Evolutionary conservation across 148 eudicot genomes (phyloP).

Genomic region (Euryodendron excelsum): DNA sequence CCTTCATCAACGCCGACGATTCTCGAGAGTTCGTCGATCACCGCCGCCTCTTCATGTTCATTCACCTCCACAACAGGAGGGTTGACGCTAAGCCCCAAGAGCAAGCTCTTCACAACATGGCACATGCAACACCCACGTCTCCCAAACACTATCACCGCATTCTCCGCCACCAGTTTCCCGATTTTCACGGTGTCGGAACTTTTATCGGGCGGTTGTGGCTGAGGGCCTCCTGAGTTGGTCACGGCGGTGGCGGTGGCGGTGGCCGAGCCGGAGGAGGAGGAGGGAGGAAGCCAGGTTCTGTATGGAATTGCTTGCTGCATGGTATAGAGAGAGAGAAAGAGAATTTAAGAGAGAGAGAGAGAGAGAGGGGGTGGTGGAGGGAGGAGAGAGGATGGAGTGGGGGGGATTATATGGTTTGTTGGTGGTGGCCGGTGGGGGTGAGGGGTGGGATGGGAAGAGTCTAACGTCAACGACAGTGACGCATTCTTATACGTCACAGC

Average conservation of each 20-base stretch:
- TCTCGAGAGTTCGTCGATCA: constrained; percentile 27
- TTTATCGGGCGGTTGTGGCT: not conserved
- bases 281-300: constrained; percentile 32
- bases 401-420: not conserved
- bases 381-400: not conserved
- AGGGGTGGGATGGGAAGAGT: not conserved
- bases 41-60: constrained; percentile 30
- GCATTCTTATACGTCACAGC: constrained; percentile 25
- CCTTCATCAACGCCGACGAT: constrained; percentile 4
- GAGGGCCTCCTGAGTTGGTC: not conserved
- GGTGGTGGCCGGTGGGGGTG: not conserved
- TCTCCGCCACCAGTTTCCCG: constrained; percentile 54
- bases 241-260: constrained; percentile 17
- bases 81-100: constrained; percentile 66
- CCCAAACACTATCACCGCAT: constrained; percentile 65
- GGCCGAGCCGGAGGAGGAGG: constrained; percentile 23
- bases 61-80: constrained; percentile 57
- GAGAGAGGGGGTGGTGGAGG: not conserved
- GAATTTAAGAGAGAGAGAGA: not conserved
- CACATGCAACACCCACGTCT: constrained; percentile 78
- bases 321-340: not conserved
- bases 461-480: constrained; percentile 40
- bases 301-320: constrained; percentile 60
- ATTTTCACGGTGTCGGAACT: too few relatives aligned
- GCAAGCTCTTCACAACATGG: constrained; percentile 61